Base-by-base conservation (phyloP, 441 rosid species). In the Francoa sonchifolia region DNA sequence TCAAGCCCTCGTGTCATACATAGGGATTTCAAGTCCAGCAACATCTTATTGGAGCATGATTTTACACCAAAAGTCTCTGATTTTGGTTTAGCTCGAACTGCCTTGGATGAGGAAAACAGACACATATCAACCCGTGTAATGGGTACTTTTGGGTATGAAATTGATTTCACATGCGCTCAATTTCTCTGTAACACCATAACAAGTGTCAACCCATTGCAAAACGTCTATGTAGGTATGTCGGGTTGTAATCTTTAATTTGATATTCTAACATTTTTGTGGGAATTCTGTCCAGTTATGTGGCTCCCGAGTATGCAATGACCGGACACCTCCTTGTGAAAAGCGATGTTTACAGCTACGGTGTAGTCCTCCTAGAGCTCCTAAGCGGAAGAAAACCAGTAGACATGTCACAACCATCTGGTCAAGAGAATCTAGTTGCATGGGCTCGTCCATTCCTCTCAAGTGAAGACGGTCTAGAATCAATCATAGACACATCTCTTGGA, bases 301-400 rank as follows among this genome's bases (percentile, higher is more conserved):
- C 97, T 7, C 95, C 97, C 0, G 97, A 88, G 59, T 88, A 88
- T 46, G 97, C 97, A 31, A 88, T 88, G 97, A 88, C 97, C 0
- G 97, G 95, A n/a, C 97, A 88, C 69, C 95, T 88, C 51, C 76
- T 88, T 5, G 98, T 85, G 45, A 90, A 85, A 66, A 90, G 98
- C 9, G 98, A 90, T 36, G 98, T 90, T 26, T 90, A 85, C 54
- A 90, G 98, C 61, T 90, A 90, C 9, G 98, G 98, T 22, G 98
- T 90, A 3, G 98, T 90, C 54, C 87, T 90, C 55, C 82, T 90
- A 1, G 98, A 90, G 81, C 95, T 90, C 48, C 67, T 90, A 37
- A 67, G 79, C 0, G 95, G 98, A 22, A 58, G 82, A 55, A 90
- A 82, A 57, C 96, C 98, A 0, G 87, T 85, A 6, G 94, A 84